Evolutionary conservation across 768 basidiomycete genomes (phyloP).

Genomic region (Naganishia randhawae): DNA sequence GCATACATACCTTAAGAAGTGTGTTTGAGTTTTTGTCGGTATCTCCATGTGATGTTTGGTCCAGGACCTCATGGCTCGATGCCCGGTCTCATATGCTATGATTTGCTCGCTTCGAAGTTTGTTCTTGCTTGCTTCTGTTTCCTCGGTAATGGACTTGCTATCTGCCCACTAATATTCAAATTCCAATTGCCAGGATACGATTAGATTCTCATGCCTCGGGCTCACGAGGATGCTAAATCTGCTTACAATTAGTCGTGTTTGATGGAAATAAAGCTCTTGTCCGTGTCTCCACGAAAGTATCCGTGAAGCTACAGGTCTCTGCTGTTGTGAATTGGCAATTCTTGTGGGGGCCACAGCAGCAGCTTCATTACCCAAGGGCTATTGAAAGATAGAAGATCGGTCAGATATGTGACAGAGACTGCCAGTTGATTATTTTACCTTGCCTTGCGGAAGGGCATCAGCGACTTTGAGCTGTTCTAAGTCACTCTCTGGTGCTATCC

Average conservation of each 20-base stretch:
- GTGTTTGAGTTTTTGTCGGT: background rate
- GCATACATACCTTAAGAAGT: background rate
- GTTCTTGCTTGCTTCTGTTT: background rate
- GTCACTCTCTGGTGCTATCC: background rate
- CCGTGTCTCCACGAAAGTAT: constrained; percentile 4
- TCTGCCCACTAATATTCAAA: background rate
- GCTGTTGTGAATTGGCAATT: background rate
- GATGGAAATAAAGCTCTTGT: constrained; percentile 21
- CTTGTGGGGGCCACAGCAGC: background rate
- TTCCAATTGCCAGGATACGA: background rate
- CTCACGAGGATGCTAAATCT: background rate
- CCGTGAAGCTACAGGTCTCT: background rate
- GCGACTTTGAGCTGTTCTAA: background rate
- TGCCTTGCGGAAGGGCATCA: background rate
- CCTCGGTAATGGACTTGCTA: background rate
- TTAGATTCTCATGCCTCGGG: no score
- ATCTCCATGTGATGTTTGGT: constrained; percentile 5
- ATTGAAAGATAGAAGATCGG: background rate
- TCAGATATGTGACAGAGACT: background rate
- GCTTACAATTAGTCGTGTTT: constrained; percentile 16
- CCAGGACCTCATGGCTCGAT: background rate
- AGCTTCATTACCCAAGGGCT: background rate
- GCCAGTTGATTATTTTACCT: background rate
- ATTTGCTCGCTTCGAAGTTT: background rate
- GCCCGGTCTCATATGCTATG: background rate